Evolutionary conservation across 129 eudicot species (phyloP).

Genomic region (Arctium lappa): DNA sequence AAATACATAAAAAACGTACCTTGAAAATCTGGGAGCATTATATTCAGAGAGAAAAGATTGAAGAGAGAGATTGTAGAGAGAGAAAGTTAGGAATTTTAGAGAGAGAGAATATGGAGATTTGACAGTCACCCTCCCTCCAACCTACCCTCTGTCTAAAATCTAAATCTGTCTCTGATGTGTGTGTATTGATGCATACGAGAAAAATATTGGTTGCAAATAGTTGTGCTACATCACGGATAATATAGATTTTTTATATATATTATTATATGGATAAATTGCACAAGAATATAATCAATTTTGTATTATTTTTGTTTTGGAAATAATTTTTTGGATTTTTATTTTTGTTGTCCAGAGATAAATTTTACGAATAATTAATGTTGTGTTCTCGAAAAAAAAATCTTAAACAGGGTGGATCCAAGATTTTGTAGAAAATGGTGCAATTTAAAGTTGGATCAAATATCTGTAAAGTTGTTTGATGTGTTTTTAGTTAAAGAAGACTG

Average conservation of each 20-base stretch:
- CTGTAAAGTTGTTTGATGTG: too few relatives aligned
- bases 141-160: conserved; percentile 30
- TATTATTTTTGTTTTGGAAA: background rate
- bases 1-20: conserved; percentile 36
- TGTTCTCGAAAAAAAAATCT: too few relatives aligned
- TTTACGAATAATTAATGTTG: too few relatives aligned
- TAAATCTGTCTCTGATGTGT: conserved; percentile 17
- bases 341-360: too few relatives aligned
- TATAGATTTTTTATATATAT: background rate
- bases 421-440: too few relatives aligned
- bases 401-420: too few relatives aligned
- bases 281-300: background rate
- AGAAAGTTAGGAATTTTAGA: conserved; percentile 19
- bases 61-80: conserved; percentile 24
- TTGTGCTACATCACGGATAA: conserved; percentile 1
- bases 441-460: too few relatives aligned
- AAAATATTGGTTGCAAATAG: background rate
- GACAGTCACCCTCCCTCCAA: conserved; percentile 62
- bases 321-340: too few relatives aligned
- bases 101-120: conserved; percentile 66
- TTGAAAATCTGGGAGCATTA: conserved; percentile 58
- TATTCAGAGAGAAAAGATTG: conserved; percentile 17
- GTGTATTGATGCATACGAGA: conserved; percentile 17
- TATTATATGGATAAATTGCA: background rate
- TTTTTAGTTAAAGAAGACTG: too few relatives aligned